phyloP scores from a whole-genome alignment of 2,329 filamentous ascomycete species.

The Pestalotiopsis sp. region DNA sequence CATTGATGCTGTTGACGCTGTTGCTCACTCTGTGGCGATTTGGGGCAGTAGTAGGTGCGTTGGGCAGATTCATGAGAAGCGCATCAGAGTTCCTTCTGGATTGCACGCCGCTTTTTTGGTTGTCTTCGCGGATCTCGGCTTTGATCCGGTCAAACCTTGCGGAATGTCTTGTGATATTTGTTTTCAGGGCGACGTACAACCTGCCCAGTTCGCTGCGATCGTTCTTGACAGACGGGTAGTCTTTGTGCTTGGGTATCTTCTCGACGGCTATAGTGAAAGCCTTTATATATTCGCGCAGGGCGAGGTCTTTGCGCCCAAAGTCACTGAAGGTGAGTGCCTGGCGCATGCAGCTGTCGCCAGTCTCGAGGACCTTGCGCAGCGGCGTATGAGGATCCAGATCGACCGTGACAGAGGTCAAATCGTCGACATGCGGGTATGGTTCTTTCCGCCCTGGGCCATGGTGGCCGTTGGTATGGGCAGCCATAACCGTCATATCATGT shows the following conservation, averaged over 20 bases:
- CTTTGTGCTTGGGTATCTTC: constrained; percentile 72
- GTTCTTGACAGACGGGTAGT: constrained; percentile 65
- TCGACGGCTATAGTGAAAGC: constrained; percentile 79
- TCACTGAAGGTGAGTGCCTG: constrained; percentile 63
- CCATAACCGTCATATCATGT: constrained; percentile 15
- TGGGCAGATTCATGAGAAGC: constrained; percentile 19
- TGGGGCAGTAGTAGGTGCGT: constrained; percentile 18
- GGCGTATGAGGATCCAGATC: constrained; percentile 50
- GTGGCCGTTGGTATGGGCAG: constrained; percentile 16
- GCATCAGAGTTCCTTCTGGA: constrained; percentile 32
- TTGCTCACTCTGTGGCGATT: constrained; percentile 6
- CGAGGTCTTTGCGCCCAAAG: constrained; percentile 69
- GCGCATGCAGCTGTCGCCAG: constrained; percentile 53
- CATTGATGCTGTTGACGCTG: background rate
- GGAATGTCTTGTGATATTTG: constrained; percentile 48
- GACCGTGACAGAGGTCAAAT: constrained; percentile 46
- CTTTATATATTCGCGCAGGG: constrained; percentile 81
- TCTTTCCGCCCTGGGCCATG: constrained; percentile 27
- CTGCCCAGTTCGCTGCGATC: constrained; percentile 50
- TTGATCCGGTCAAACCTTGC: constrained; percentile 58
- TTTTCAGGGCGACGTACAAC: constrained; percentile 50
- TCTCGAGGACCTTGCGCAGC: constrained; percentile 53
- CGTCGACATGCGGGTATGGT: constrained; percentile 53
- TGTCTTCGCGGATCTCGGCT: constrained; percentile 61
- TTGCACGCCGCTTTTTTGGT: constrained; percentile 59